These are phyloP conservation scores for Plasmodium cynomolgi DNA, from an alignment of 169 alveolate genomes.

Conservation along the genomic window DNA sequence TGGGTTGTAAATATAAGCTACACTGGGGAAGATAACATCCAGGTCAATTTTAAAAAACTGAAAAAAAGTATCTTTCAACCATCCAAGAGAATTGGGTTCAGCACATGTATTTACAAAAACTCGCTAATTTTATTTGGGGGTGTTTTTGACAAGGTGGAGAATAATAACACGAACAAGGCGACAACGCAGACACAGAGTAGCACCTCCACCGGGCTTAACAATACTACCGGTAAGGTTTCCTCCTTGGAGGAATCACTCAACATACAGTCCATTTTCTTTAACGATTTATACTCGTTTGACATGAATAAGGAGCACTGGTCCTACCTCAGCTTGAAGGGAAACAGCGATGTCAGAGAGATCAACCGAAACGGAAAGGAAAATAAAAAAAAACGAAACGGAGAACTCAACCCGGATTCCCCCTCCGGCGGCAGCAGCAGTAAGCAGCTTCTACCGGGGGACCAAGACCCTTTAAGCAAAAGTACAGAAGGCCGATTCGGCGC, in stretches of 20 bases:
- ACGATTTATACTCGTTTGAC: slow-evolving; percentile 85
- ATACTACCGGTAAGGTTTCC: slow-evolving; percentile 70
- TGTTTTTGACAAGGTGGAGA: slow-evolving; percentile 89
- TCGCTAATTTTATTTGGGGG: slow-evolving; percentile 90
- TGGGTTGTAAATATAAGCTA: slow-evolving; percentile 91
- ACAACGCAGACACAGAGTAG: not conserved
- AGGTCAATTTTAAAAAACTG: slow-evolving; percentile 77
- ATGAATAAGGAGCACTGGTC: slow-evolving; percentile 77
- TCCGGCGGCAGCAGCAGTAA: not conserved
- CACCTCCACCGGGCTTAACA: not conserved
- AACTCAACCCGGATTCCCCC: not conserved
- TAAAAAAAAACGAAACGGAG: slow-evolving; percentile 18
- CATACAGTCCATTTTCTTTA: slow-evolving; percentile 82
- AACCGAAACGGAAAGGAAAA: slow-evolving; percentile 18
- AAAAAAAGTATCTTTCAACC: slow-evolving; percentile 81
- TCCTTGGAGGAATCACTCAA: slow-evolving; percentile 79
- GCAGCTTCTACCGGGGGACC: not conserved
- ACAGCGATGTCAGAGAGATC: not conserved
- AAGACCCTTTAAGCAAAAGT: not conserved
- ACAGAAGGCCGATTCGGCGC: not conserved
- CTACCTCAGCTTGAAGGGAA: slow-evolving; percentile 22
- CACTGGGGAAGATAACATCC: slow-evolving; percentile 70
- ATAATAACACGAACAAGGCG: slow-evolving; percentile 75
- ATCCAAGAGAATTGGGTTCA: slow-evolving; percentile 83
- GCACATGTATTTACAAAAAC: slow-evolving; percentile 82